Percentiles rank a stretch among this genome's conserved stretches.
These are phyloP conservation scores for Lentinula novae-zelandiae DNA, from an alignment of 1,284 basidiomycete genomes.

Conservation along the genomic window DNA sequence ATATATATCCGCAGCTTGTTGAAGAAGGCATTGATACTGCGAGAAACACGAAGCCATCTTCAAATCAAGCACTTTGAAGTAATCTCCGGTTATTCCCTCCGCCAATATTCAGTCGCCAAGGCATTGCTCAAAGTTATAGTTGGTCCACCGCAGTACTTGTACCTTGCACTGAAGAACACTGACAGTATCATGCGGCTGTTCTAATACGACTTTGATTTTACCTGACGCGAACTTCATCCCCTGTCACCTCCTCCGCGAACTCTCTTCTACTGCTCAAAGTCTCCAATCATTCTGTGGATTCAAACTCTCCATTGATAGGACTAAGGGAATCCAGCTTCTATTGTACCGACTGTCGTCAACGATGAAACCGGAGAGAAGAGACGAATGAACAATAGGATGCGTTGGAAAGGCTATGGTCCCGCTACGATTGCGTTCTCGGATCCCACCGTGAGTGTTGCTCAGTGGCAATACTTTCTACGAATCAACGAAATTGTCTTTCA, in stretches of 20 bases:
- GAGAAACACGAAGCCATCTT: background rate
- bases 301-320: too few species aligned
- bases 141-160: constrained; percentile 16
- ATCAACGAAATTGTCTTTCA: constrained; percentile 22
- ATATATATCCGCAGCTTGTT: constrained; percentile 34
- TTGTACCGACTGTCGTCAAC: constrained; percentile 59
- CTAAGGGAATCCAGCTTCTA: constrained; percentile 69
- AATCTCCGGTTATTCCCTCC: constrained; percentile 77
- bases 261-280: too few species aligned
- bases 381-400: constrained; percentile 73
- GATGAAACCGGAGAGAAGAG: constrained; percentile 79
- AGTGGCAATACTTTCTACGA: background rate
- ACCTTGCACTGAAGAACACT: background rate
- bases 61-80: constrained; percentile 28
- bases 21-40: background rate
- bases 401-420: constrained; percentile 77
- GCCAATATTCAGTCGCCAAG: constrained; percentile 78
- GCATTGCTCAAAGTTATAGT: constrained; percentile 79
- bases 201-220: too few species aligned
- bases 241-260: too few species aligned
- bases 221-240: too few species aligned
- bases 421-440: constrained; percentile 69
- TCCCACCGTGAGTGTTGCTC: constrained; percentile 36
- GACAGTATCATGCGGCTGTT: too few species aligned
- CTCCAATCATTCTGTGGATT: too few species aligned